Evolutionary conservation across 768 basidiomycete genomes (phyloP), one percentile per base, ranked within the genome.

Genomic region (Pisolithus tinctorius): DNA sequence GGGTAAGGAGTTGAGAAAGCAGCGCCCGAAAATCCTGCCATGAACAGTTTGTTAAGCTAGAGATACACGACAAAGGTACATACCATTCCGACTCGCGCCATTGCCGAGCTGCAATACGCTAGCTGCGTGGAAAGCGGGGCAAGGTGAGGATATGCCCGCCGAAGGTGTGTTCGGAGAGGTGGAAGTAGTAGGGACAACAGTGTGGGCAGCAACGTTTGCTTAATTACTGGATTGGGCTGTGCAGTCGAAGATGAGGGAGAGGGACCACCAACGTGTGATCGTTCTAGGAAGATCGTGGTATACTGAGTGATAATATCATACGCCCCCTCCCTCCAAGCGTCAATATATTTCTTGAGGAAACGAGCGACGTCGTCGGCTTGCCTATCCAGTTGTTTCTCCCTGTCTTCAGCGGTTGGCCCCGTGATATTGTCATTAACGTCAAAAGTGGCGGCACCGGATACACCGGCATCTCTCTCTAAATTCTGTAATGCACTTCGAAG

Each of bases 261-360:
- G 16, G 53, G 45, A 27, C 59, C 52, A 37, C 49, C 51, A 36
- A 64, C 58, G 42, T 75, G 70, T 23, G 74, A 69, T 48, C 79
- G 81, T 55, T 91, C 88, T 34, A 93, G 80, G 67, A 97, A 95
- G 55, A 96, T 93, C 37, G 91, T 83, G 3, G 85, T 78, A 60
- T 83, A 96, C 63, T 95, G 93, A 14, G 88, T 88, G 58, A 95
- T 78, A 66, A 94, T 81, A 66, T 97, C 93, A 70, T 94, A 88
- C 20, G 92, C 87, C 43, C 88, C 85, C 69, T 97, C 94, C 48
- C 93, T 75, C 85, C 94, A 96, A 10, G 83, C 68, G 61, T 95
- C 94, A 56, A 95, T 82, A 67, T 92, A 93, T 63, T 82, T 85
- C 60, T 90, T 85, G 55, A 95, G 73, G 69, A 84, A 93, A 34